Conservation (phyloP, 768 basidiomycete genomes). For the Scleroderma bovista region DNA sequence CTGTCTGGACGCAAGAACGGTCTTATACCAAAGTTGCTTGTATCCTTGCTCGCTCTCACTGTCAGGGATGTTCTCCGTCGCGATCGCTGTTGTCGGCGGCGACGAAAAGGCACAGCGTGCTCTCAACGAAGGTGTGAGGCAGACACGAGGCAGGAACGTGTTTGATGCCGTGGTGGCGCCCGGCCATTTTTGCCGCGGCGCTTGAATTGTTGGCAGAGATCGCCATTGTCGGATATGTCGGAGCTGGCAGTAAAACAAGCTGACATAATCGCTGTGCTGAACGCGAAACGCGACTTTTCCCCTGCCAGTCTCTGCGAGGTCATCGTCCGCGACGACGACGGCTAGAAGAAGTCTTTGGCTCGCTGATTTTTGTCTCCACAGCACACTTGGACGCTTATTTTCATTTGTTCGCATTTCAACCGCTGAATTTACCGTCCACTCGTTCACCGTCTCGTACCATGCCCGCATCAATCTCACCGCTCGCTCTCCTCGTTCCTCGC, state of each 20-base stretch:
- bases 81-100: background rate
- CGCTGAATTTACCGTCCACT: slow-evolving; percentile 43
- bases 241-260: background rate
- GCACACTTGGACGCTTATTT: slow-evolving; percentile 5
- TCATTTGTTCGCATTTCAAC: slow-evolving; percentile 11
- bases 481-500: slow-evolving; percentile 60
- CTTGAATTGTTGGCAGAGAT: background rate
- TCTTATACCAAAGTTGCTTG: too few species aligned
- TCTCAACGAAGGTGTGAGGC: slow-evolving; percentile 15
- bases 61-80: too few species aligned
- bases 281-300: background rate
- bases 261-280: background rate
- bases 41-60: too few species aligned
- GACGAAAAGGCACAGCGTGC: slow-evolving; percentile 9
- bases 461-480: slow-evolving; percentile 44
- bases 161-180: slow-evolving; percentile 1
- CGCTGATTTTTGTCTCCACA: background rate
- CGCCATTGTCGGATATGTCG: background rate
- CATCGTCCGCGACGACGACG: slow-evolving; percentile 1
- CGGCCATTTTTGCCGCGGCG: background rate
- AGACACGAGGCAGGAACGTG: slow-evolving; percentile 7
- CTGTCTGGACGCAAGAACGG: too few species aligned
- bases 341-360: background rate
- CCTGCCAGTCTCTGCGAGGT: background rate
- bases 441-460: slow-evolving; percentile 24